Base-by-base conservation (phyloP, 768 basidiomycete genomes). In the Lentinula lateritia region DNA sequence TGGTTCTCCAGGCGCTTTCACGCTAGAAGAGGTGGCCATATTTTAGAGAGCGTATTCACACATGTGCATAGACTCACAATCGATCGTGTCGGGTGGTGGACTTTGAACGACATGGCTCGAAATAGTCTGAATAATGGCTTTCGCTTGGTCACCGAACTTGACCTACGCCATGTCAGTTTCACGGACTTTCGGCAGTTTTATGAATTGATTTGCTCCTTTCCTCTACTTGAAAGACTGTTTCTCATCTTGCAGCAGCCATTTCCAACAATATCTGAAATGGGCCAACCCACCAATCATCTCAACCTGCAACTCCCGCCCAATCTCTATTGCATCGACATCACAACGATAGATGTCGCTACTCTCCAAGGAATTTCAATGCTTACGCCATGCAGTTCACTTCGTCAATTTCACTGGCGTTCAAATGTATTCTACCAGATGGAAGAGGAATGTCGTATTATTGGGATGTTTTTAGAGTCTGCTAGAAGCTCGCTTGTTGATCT, bases 201-300 rank as follows among this genome's bases (percentile, higher is more conserved):
- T 35, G 58, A 35, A 41, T 38, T 59, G 16, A 38, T 59, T 18
- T 59, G 58, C 58, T 59, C 58, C 36, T 59, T 59, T 50, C 58
- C 58, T 18, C 13, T 50, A n/a, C 48, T 59, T n/a, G 58, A 59
- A 50, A 48, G 43, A 18, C 45, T 59, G 23, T 3, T 5, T 18
- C 3, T 43, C 8, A 56, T 4, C 32, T 18, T 56, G 23, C 55
- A 23, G 20, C 55, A 56, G 23, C 13, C 39, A 41, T 42, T 16
- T 8, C 13, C 41, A 0, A 20, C 18, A 43, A 12, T 12, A 5
- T 4, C 38, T 13, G 39, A 39, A 39, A 39, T 39, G 38, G 38
- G 38, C 5, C 38, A 50, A 13, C 50, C 13, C 18, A 13, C 10
- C 5, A 56, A 56, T 13, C 43, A 32, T 28, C 55, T 18, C 12